Evolutionary conservation across 163 green algal species (phyloP).

Genomic region (Volvox carteri): DNA sequence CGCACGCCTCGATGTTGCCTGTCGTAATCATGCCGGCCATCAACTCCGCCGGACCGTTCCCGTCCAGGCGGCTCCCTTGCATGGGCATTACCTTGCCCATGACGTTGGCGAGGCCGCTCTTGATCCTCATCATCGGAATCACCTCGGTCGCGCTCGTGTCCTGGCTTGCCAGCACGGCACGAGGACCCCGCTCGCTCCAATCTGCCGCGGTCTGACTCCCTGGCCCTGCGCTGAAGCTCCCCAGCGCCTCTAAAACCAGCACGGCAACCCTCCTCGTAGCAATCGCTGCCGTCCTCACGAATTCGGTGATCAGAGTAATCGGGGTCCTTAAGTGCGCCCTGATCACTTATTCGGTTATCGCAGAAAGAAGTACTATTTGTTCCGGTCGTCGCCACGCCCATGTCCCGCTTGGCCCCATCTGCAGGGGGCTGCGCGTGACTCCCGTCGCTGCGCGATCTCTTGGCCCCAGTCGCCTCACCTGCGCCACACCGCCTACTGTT

Average conservation of each 20-base stretch:
- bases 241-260: not conserved
- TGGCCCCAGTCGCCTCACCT: not conserved
- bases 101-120: not conserved
- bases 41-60: not conserved
- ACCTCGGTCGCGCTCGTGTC: too few relatives aligned
- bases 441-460: not conserved
- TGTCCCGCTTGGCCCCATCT: not conserved
- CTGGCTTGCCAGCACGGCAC: not conserved
- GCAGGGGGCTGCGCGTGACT: not conserved
- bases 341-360: too few relatives aligned
- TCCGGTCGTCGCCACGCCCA: too few relatives aligned
- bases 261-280: not conserved
- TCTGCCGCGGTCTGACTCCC: not conserved
- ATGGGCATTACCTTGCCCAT: not conserved
- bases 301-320: not conserved
- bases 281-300: not conserved
- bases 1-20: not conserved
- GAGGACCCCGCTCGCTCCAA: not conserved
- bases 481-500: not conserved
- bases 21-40: not conserved
- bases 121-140: not conserved
- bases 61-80: not conserved
- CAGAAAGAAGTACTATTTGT: too few relatives aligned
- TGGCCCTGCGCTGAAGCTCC: not conserved
- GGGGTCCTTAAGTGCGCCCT: too few relatives aligned